Conservation (phyloP, 306 rosid species). For the Pyrus communis region DNA sequence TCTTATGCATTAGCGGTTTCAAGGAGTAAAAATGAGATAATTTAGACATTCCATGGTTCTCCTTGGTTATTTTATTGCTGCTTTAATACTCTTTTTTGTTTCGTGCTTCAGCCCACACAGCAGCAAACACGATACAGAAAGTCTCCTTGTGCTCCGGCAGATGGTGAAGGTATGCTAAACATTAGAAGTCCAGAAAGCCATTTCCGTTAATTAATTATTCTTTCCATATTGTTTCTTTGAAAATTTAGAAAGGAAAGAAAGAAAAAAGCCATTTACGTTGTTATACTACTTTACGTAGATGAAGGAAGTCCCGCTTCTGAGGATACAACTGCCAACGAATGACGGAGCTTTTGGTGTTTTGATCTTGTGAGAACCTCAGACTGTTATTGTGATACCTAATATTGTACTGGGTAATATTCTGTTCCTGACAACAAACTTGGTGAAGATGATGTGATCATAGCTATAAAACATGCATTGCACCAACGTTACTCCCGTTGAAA, state of each 20-base stretch:
- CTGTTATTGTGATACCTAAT: constrained; percentile 32
- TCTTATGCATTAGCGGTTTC: background rate
- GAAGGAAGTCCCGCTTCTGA: constrained; percentile 60
- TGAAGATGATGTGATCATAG: constrained; percentile 5
- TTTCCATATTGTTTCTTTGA: constrained; percentile 1
- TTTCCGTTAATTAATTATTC: background rate
- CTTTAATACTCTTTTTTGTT: background rate
- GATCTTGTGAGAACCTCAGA: constrained; percentile 24
- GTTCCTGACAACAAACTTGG: constrained; percentile 34
- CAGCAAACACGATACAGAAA: constrained; percentile 95
- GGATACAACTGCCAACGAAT: constrained; percentile 53
- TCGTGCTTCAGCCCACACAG: constrained; percentile 63
- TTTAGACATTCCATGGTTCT: background rate
- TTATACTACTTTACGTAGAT: constrained; percentile 28
- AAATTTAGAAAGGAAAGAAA: background rate
- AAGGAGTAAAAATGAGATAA: background rate
- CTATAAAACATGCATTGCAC: constrained; percentile 2
- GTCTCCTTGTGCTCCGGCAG: constrained; percentile 83
- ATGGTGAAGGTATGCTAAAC: constrained; percentile 55
- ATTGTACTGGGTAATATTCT: constrained; percentile 15
- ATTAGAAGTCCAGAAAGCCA: background rate
- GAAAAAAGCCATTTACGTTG: background rate
- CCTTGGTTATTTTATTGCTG: background rate
- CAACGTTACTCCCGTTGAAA: constrained; percentile 7
- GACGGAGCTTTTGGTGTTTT: constrained; percentile 30